These are phyloP conservation scores for Macroventuria anomochaeta DNA, from an alignment of 2,329 filamentous ascomycete genomes.

Conservation along the genomic window DNA sequence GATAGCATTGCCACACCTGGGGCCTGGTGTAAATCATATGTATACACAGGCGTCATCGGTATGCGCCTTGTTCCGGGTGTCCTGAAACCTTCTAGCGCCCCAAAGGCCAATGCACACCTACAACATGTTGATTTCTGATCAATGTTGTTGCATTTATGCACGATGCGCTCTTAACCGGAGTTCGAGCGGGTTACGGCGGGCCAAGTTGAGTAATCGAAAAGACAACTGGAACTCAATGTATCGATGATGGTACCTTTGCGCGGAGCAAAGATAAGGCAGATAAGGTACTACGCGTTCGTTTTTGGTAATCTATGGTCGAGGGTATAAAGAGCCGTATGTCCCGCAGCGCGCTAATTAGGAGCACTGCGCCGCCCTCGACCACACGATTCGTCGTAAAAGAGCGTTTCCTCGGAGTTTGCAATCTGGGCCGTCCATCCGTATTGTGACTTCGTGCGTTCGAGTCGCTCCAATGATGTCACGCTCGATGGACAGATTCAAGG, in stretches of 20 bases:
- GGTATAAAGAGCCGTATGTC: neutral
- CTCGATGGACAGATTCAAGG: neutral
- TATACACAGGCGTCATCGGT: too few relatives aligned
- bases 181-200: constrained; percentile 6
- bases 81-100: neutral
- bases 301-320: neutral
- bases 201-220: neutral
- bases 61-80: too few relatives aligned
- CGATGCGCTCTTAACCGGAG: constrained; percentile 7
- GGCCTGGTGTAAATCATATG: too few relatives aligned
- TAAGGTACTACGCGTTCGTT: constrained; percentile 8
- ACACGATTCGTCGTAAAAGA: neutral
- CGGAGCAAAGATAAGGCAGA: constrained; percentile 11
- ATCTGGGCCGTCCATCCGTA: neutral
- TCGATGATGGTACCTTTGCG: neutral
- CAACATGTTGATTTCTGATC: neutral
- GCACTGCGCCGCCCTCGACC: neutral
- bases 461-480: too few relatives aligned
- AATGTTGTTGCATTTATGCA: neutral
- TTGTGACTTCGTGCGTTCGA: neutral
- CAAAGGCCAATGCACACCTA: neutral
- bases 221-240: neutral
- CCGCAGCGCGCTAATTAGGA: neutral
- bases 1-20: too few relatives aligned
- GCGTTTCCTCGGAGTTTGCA: neutral